These are phyloP conservation scores for Candida quercuum DNA, from an alignment of 805 yeast species.

Conservation along the genomic window DNA sequence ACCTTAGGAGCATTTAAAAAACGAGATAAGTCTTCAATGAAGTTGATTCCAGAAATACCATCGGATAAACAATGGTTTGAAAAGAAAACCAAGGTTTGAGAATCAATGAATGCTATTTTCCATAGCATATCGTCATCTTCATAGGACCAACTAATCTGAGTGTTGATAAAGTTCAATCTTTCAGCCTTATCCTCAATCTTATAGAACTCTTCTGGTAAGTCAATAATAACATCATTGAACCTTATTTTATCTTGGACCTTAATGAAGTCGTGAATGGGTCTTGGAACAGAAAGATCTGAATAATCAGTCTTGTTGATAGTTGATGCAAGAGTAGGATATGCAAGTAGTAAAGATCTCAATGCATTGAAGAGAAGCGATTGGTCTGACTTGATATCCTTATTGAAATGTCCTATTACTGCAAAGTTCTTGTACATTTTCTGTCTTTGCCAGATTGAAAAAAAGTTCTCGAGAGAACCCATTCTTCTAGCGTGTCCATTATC, in stretches of 20 bases:
- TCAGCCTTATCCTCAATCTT: constrained; percentile 3
- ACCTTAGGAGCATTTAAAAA: constrained; percentile 3
- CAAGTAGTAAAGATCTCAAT: constrained; percentile 8
- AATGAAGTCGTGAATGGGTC: constrained; percentile 15
- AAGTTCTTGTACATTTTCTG: constrained; percentile 17
- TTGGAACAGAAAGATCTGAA: constrained; percentile 10
- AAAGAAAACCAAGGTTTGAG: constrained; percentile 12
- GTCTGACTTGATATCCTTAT: constrained; percentile 4
- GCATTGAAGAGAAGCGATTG: constrained; percentile 5
- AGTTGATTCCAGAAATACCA: constrained; percentile 13
- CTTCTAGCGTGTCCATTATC: constrained; percentile 18
- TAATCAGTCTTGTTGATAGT: constrained; percentile 15
- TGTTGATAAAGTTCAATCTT: constrained; percentile 6
- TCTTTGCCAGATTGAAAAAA: constrained; percentile 14
- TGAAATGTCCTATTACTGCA: constrained; percentile 10
- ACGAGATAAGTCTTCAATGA: constrained; percentile 10
- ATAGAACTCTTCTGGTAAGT: constrained; percentile 6
- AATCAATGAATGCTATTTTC: constrained; percentile 14
- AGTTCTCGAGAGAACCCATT: constrained; percentile 19
- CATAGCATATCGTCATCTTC: constrained; percentile 13
- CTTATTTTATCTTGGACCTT: constrained; percentile 11
- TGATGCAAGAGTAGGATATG: constrained; percentile 15
- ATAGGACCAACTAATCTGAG: constrained; percentile 6
- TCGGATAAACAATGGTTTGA: constrained; percentile 20
- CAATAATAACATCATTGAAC: constrained; percentile 10